Evolutionary conservation across 306 rosid genomes (phyloP).

Genomic region (apple (Malus domestica)): ASM211411v1 NC_041797.1:18603001-18603500

Average conservation of each 20-base stretch:
- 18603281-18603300: too few relatives aligned
- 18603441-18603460: too few relatives aligned
- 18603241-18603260: background rate
- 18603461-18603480: too few relatives aligned
- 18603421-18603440: too few relatives aligned
- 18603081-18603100: constrained; percentile 3
- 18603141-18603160: background rate
- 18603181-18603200: background rate
- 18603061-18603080: background rate
- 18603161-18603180: background rate
- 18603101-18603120: background rate
- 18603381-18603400: too few relatives aligned
- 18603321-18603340: too few relatives aligned
- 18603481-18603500: too few relatives aligned
- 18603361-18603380: too few relatives aligned
- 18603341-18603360: too few relatives aligned
- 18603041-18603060: constrained; percentile 4
- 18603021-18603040: constrained; percentile 15
- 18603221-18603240: background rate
- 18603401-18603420: too few relatives aligned
- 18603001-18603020: constrained; percentile 9
- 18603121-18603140: constrained; percentile 17
- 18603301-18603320: too few relatives aligned
- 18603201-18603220: background rate
- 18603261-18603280: too few relatives aligned